Conservation (phyloP, 2,329 filamentous ascomycete species). For the Fusarium sp. region DNA sequence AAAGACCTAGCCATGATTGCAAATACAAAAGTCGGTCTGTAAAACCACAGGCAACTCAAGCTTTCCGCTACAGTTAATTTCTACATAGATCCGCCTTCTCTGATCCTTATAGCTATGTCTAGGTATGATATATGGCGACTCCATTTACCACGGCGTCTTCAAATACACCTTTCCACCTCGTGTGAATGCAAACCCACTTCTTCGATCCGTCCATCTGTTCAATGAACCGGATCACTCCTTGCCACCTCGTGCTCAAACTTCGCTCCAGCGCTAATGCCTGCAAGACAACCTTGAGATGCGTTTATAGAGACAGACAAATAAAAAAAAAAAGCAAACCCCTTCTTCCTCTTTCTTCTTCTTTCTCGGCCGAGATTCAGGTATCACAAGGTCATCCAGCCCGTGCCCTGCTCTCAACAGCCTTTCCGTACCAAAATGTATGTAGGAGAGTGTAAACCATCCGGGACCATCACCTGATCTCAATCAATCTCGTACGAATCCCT, state of each 20-base stretch:
- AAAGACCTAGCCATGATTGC: neutral
- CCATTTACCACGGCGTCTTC: slow-evolving; percentile 5
- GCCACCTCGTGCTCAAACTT: slow-evolving; percentile 26
- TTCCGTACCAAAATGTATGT: slow-evolving; percentile 41
- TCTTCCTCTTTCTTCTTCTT: slow-evolving; percentile 27
- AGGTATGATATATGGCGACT: slow-evolving; percentile 17
- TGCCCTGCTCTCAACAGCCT: slow-evolving; percentile 33
- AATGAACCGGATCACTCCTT: slow-evolving; percentile 15
- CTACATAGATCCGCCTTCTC: slow-evolving; percentile 17
- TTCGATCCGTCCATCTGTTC: neutral
- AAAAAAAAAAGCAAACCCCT: slow-evolving; percentile 36
- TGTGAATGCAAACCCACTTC: slow-evolving; percentile 26
- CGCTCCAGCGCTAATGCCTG: slow-evolving; percentile 41
- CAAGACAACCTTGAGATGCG: slow-evolving; percentile 43
- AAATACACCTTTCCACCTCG: slow-evolving; percentile 6
- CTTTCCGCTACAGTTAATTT: neutral
- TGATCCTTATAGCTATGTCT: slow-evolving; percentile 8
- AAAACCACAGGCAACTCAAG: slow-evolving; percentile 1
- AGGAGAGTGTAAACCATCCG: slow-evolving; percentile 39
- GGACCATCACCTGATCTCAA: slow-evolving; percentile 40
- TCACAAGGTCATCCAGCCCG: slow-evolving; percentile 33
- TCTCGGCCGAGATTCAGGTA: slow-evolving; percentile 19
- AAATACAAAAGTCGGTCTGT: neutral
- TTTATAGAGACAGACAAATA: slow-evolving; percentile 42
- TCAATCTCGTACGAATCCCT: slow-evolving; percentile 36